phyloP scores from a whole-genome alignment of 148 eudicot genomes.

The Vaccinium macrocarpon region DNA sequence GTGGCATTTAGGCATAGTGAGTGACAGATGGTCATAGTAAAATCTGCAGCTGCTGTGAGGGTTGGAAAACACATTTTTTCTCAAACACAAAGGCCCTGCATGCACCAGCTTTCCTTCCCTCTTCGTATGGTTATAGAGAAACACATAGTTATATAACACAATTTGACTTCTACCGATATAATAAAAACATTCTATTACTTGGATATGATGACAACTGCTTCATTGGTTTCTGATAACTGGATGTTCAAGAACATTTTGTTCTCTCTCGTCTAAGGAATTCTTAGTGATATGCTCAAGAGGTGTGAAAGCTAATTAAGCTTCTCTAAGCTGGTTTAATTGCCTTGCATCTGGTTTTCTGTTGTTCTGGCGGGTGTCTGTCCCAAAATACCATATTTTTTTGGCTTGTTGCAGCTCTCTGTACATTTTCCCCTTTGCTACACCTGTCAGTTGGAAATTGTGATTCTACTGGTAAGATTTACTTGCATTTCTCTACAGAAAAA shows the following conservation, averaged over 20 bases:
- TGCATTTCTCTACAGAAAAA: background rate
- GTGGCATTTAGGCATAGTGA: background rate
- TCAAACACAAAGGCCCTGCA: background rate
- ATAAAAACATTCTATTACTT: background rate
- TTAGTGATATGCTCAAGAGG: background rate
- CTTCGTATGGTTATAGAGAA: background rate
- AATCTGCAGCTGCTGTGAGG: background rate
- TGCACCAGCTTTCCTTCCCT: background rate
- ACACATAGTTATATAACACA: background rate
- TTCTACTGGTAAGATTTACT: background rate
- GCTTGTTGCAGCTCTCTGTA: background rate
- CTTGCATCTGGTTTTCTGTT: slow-evolving; percentile 1
- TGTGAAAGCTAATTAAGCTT: background rate
- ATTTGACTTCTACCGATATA: background rate
- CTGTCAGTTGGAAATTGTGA: background rate
- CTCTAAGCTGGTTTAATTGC: slow-evolving; percentile 1
- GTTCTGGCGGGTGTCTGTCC: background rate
- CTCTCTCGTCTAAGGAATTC: background rate
- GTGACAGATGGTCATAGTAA: background rate
- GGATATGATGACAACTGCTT: background rate
- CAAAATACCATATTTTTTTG: background rate
- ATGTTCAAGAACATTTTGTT: background rate
- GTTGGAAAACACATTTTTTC: background rate
- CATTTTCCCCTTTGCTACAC: background rate
- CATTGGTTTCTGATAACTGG: background rate